phyloP scores from a whole-genome alignment of 2,329 filamentous ascomycete genomes.

The Fusarium austroafricanum region DNA sequence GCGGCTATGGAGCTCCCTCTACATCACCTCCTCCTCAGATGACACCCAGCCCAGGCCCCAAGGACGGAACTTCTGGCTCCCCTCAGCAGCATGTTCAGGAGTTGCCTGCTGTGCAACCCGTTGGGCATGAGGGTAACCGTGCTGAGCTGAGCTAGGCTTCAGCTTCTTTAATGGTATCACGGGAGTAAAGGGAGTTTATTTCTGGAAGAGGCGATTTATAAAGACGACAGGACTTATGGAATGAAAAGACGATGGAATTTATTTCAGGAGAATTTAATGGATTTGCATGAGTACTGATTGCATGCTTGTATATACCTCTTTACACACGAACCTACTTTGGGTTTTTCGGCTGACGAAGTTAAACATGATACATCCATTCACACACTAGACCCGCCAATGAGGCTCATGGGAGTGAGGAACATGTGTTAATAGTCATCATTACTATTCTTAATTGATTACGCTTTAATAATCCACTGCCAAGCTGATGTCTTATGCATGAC shows the following conservation, averaged over 20 bases:
- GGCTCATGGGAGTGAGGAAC: background rate
- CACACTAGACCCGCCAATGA: background rate
- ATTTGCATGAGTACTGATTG: slow-evolving; percentile 17
- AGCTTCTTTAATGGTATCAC: background rate
- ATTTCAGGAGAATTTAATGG: slow-evolving; percentile 14
- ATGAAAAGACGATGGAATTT: slow-evolving; percentile 18
- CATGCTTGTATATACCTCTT: slow-evolving; percentile 34
- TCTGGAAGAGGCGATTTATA: background rate
- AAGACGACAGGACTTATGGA: slow-evolving; percentile 11
- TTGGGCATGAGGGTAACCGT: slow-evolving; percentile 50
- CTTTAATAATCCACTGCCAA: background rate
- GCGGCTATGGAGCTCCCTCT: slow-evolving; percentile 37
- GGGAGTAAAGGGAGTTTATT: slow-evolving; percentile 18
- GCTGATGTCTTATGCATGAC: background rate
- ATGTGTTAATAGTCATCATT: background rate
- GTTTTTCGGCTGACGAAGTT: slow-evolving; percentile 19
- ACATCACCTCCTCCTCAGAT: slow-evolving; percentile 47
- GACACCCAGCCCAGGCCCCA: slow-evolving; percentile 48
- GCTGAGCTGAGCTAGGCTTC: slow-evolving; percentile 47
- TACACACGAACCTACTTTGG: slow-evolving; percentile 16
- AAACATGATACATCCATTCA: slow-evolving; percentile 19
- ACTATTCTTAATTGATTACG: background rate
- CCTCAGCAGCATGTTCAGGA: slow-evolving; percentile 42
- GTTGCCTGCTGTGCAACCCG: slow-evolving; percentile 44
- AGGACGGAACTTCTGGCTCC: slow-evolving; percentile 23